Evolutionary conservation across 305 asterid genomes (phyloP).

Genomic region (Caryopteris hybrid): DNA sequence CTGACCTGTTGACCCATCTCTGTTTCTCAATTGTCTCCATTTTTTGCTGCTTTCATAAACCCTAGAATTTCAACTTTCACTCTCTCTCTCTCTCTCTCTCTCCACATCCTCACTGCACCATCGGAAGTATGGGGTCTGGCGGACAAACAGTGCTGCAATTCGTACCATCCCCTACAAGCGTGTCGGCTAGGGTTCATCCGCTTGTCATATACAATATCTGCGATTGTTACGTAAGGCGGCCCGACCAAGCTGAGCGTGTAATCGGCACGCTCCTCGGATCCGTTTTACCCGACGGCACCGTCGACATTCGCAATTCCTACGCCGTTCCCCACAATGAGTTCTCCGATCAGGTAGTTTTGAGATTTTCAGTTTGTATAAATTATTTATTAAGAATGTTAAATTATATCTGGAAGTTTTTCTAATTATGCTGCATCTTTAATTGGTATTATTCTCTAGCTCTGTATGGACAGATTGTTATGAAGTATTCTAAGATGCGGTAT

Average conservation of each 20-base stretch:
- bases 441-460: background rate
- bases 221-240: conserved; percentile 82
- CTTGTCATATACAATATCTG: conserved; percentile 79
- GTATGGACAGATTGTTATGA: background rate
- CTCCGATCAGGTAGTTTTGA: conserved; percentile 62
- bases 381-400: background rate
- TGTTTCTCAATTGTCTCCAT: background rate
- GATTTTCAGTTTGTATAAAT: background rate
- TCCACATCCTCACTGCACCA: background rate
- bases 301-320: conserved; percentile 76
- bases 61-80: conserved; percentile 19
- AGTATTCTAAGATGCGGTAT: background rate
- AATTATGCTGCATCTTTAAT: background rate
- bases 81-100: background rate
- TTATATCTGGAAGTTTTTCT: background rate
- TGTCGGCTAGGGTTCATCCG: conserved; percentile 80
- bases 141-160: conserved; percentile 64
- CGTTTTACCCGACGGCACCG: conserved; percentile 77
- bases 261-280: conserved; percentile 91
- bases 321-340: conserved; percentile 86
- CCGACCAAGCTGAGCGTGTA: conserved; percentile 90
- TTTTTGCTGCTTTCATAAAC: conserved; percentile 5
- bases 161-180: conserved; percentile 44
- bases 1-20: background rate
- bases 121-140: conserved; percentile 42